A percentile compares a stretch with the other conserved stretches of the same genome.
phyloP scores from a whole-genome alignment of 116 monocot species.

The Papilionanthe hybrid region DNA sequence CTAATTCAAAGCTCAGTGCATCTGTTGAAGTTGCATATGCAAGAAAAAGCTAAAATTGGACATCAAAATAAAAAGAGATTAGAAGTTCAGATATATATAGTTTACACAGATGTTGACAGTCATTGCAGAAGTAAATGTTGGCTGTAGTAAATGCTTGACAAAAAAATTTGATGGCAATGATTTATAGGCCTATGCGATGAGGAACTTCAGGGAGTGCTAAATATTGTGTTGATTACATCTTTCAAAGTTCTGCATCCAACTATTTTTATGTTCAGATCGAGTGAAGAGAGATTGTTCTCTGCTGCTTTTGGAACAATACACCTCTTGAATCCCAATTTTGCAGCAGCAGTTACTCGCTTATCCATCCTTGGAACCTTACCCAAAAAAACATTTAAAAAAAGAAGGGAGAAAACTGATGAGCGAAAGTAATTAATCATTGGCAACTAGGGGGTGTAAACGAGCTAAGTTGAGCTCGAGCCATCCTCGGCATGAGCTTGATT shows the following conservation, averaged over 20 bases:
- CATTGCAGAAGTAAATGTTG: background rate
- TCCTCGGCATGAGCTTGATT: too few species aligned
- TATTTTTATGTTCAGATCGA: conserved; percentile 42
- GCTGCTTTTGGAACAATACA: conserved; percentile 67
- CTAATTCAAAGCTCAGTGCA: too few species aligned
- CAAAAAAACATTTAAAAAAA: background rate
- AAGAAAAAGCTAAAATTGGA: too few species aligned
- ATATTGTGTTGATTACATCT: conserved; percentile 59
- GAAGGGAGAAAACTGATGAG: background rate
- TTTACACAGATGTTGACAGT: background rate
- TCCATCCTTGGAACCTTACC: conserved; percentile 80
- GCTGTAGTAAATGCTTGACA: background rate
- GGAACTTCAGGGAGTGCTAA: conserved; percentile 6
- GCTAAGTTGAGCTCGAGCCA: too few species aligned
- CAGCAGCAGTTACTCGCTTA: conserved; percentile 60
- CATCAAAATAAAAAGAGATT: background rate
- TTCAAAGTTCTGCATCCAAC: conserved; percentile 66
- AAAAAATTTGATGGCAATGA: background rate
- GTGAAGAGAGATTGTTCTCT: conserved; percentile 34
- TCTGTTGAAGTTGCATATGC: too few species aligned
- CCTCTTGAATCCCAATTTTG: conserved; percentile 80
- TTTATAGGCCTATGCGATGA: too few species aligned
- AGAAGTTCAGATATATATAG: background rate
- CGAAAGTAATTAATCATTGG: background rate
- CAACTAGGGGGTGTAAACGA: background rate